phyloP scores from a whole-genome alignment of 257 asterid genomes.

The Apocynum venetum region DNA sequence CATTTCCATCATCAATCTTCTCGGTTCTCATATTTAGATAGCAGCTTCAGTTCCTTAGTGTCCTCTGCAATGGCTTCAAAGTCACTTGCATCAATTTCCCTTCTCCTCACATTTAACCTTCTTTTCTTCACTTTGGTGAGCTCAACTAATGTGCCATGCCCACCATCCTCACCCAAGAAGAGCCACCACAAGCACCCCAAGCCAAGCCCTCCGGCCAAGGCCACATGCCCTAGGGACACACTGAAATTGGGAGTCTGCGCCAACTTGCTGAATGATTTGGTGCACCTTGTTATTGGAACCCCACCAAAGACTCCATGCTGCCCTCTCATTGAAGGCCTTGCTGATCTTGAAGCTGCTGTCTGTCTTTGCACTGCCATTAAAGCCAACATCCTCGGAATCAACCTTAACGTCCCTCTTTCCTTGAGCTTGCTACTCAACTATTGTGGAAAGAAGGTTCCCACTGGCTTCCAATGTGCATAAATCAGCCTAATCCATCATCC shows the following conservation, averaged over 20 bases:
- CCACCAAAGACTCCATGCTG: slow-evolving; percentile 30
- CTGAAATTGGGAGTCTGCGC: slow-evolving; percentile 22
- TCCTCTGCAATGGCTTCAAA: slow-evolving; percentile 3
- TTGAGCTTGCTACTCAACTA: slow-evolving; percentile 29
- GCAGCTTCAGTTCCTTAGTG: not conserved
- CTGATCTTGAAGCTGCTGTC: slow-evolving; percentile 32
- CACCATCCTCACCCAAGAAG: slow-evolving; percentile 18
- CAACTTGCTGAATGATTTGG: slow-evolving; percentile 9
- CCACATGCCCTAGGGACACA: slow-evolving; percentile 51
- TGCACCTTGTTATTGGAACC: slow-evolving; percentile 11
- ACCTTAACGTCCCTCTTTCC: slow-evolving; percentile 27
- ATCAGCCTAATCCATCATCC: not conserved
- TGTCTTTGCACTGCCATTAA: slow-evolving; percentile 37
- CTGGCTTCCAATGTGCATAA: slow-evolving; percentile 23
- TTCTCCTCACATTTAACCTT: slow-evolving; percentile 25
- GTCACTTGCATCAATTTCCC: slow-evolving; percentile 8
- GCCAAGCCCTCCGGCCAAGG: slow-evolving; percentile 34
- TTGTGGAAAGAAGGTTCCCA: slow-evolving; percentile 27
- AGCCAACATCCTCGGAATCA: slow-evolving; percentile 28
- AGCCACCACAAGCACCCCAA: slow-evolving; percentile 20
- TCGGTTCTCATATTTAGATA: not conserved
- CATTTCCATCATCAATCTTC: slow-evolving; percentile 10
- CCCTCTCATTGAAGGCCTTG: slow-evolving; percentile 25
- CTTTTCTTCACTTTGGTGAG: slow-evolving; percentile 29
- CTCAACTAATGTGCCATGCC: slow-evolving; percentile 20